Percentiles rank a stretch among this genome's conserved stretches.
phyloP scores from a whole-genome alignment of 2,329 filamentous ascomycete genomes.

The Pyrenochaeta sp. region DNA sequence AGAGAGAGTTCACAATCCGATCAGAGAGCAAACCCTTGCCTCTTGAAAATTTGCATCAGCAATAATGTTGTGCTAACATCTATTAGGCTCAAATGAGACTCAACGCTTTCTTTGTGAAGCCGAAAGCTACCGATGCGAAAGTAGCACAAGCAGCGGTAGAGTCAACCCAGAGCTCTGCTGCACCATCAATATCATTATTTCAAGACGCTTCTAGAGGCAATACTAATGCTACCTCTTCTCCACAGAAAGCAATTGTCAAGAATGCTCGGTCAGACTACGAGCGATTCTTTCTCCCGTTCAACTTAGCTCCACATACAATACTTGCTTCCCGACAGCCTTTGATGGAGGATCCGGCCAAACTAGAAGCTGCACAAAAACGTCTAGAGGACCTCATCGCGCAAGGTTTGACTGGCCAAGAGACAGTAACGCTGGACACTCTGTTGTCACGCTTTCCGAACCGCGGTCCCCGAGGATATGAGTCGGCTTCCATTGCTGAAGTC shows the following conservation, averaged over 20 bases:
- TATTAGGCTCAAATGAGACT: constrained; percentile 50
- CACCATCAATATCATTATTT: constrained; percentile 34
- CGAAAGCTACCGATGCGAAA: constrained; percentile 43
- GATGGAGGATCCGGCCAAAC: constrained; percentile 35
- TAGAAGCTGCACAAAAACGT: constrained; percentile 35
- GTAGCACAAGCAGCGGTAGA: constrained; percentile 38
- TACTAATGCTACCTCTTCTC: constrained; percentile 40
- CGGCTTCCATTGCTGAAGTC: constrained; percentile 43
- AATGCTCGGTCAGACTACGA: constrained; percentile 55
- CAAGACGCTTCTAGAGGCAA: constrained; percentile 21
- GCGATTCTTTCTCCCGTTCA: constrained; percentile 81
- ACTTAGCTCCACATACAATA: constrained; percentile 74
- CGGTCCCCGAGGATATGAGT: constrained; percentile 22
- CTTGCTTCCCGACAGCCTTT: constrained; percentile 64
- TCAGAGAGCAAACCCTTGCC: too few species aligned
- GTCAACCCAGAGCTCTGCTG: constrained; percentile 41
- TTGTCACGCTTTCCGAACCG: constrained; percentile 23
- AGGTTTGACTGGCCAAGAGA: constrained; percentile 19
- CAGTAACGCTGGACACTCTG: constrained; percentile 22
- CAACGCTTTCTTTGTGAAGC: constrained; percentile 55
- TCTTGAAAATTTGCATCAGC: constrained; percentile 1
- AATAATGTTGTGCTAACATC: constrained; percentile 24
- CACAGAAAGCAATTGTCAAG: constrained; percentile 40
- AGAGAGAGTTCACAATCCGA: background rate
- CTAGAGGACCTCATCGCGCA: constrained; percentile 34